Evolutionary conservation across 306 rosid species (phyloP).

Genomic region (Medicago arabica): DNA sequence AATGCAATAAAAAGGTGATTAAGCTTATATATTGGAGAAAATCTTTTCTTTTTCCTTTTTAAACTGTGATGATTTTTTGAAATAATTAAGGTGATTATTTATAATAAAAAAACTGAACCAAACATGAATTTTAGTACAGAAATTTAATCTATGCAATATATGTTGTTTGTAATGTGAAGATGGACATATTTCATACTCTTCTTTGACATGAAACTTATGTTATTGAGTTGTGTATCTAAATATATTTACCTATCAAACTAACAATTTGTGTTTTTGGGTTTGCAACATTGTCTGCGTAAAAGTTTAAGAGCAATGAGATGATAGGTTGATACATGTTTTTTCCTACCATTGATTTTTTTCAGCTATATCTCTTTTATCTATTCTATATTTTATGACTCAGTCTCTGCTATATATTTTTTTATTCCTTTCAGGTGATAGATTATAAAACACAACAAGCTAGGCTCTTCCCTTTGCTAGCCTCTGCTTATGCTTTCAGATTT

Average conservation of each 20-base stretch:
- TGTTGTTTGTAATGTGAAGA: slow-evolving; percentile 28
- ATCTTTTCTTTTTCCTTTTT: not conserved
- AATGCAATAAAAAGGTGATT: slow-evolving; percentile 16
- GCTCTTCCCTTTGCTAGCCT: slow-evolving; percentile 97
- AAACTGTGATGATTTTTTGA: not conserved
- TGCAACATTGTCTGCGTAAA: slow-evolving; percentile 14
- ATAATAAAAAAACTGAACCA: not conserved
- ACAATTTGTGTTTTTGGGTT: not conserved
- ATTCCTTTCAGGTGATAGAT: slow-evolving; percentile 73
- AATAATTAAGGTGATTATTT: not conserved
- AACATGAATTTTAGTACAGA: slow-evolving; percentile 15
- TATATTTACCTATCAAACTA: slow-evolving; percentile 26
- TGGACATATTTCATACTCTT: slow-evolving; percentile 8
- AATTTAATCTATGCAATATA: not conserved
- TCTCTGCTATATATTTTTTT: slow-evolving; percentile 36
- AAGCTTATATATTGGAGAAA: not conserved
- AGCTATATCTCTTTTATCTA: slow-evolving; percentile 17
- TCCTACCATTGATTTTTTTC: slow-evolving; percentile 22
- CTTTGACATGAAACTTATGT: slow-evolving; percentile 24
- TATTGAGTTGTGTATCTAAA: slow-evolving; percentile 23
- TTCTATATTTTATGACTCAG: slow-evolving; percentile 22
- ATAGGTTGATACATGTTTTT: slow-evolving; percentile 5
- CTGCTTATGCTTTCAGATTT: slow-evolving; percentile 97
- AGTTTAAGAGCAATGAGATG: slow-evolving; percentile 9
- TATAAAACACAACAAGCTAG: slow-evolving; percentile 97